These are phyloP conservation scores for Colletotrichum sojae DNA, from an alignment of 2,329 filamentous ascomycete genomes.

Conservation along the genomic window DNA sequence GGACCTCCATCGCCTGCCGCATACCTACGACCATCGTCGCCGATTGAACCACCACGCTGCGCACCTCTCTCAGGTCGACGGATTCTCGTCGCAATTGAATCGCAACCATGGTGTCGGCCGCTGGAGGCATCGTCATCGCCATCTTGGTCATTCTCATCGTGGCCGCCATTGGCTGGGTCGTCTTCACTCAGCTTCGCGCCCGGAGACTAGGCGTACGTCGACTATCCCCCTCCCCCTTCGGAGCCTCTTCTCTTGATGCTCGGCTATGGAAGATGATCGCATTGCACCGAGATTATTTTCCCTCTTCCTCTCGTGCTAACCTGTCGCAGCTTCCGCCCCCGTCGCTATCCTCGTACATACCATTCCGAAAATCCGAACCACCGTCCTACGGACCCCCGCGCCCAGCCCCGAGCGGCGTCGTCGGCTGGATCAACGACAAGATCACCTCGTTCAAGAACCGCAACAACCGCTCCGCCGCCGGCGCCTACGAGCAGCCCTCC, in stretches of 20 bases:
- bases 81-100: conserved; percentile 34
- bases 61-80: conserved; percentile 23
- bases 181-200: conserved; percentile 81
- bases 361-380: conserved; percentile 71
- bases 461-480: conserved; percentile 75
- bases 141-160: conserved; percentile 73
- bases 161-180: conserved; percentile 75
- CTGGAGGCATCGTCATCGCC: conserved; percentile 81
- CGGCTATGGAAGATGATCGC: background rate
- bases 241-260: background rate
- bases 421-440: conserved; percentile 81
- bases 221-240: conserved; percentile 8
- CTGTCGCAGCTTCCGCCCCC: conserved; percentile 76
- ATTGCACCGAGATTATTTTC: background rate
- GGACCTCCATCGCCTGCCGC: conserved; percentile 32
- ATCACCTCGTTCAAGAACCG: conserved; percentile 74
- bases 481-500: conserved; percentile 77
- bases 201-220: conserved; percentile 76
- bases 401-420: conserved; percentile 72
- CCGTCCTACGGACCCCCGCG: conserved; percentile 64
- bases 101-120: conserved; percentile 67
- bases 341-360: conserved; percentile 76
- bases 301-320: conserved; percentile 1
- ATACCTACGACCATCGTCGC: conserved; percentile 11
- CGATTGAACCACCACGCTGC: conserved; percentile 24